These are phyloP conservation scores for Heterobasidion parviporum DNA, from an alignment of 1,284 basidiomycete genomes.

Conservation along the genomic window DNA sequence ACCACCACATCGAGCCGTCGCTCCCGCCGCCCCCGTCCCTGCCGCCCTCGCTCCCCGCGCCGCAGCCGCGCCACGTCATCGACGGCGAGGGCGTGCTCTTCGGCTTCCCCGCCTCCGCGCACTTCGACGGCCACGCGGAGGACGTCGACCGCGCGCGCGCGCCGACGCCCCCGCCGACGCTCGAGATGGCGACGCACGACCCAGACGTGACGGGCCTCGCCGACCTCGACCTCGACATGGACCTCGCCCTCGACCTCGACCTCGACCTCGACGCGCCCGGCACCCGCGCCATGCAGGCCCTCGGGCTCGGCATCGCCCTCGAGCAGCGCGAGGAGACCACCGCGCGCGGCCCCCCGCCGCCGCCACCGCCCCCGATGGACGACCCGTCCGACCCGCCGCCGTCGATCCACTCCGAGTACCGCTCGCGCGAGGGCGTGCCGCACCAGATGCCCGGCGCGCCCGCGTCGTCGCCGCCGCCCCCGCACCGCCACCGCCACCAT, in stretches of 20 bases:
- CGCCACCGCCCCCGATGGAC: slow-evolving; percentile 74
- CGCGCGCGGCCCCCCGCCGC: slow-evolving; percentile 31
- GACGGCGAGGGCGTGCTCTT: slow-evolving; percentile 66
- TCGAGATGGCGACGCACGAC: slow-evolving; percentile 63
- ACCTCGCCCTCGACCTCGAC: slow-evolving; percentile 49
- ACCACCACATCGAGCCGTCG: no score
- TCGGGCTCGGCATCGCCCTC: background rate
- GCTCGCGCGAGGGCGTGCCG: slow-evolving; percentile 39
- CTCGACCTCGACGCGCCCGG: slow-evolving; percentile 21
- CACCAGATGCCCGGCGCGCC: slow-evolving; percentile 27
- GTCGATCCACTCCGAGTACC: slow-evolving; percentile 71
- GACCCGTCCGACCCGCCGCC: slow-evolving; percentile 81
- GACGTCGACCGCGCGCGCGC: slow-evolving; percentile 41
- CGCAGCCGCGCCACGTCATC: slow-evolving; percentile 30
- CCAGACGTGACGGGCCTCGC: slow-evolving; percentile 58
- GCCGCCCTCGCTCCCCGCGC: slow-evolving; percentile 13
- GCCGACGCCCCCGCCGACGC: slow-evolving; percentile 57
- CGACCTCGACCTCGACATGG: slow-evolving; percentile 41
- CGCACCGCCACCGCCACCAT: slow-evolving; percentile 25
- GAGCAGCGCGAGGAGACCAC: slow-evolving; percentile 34
- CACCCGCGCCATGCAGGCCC: background rate
- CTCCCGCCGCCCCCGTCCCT: no score
- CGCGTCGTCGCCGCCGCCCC: slow-evolving; percentile 30
- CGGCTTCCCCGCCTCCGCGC: slow-evolving; percentile 58
- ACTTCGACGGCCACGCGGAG: slow-evolving; percentile 72